A percentile compares a stretch with the other conserved stretches of the same genome.
phyloP scores from a whole-genome alignment of 192 early-diverging fungal species.

The Coemansia sp. region DNA sequence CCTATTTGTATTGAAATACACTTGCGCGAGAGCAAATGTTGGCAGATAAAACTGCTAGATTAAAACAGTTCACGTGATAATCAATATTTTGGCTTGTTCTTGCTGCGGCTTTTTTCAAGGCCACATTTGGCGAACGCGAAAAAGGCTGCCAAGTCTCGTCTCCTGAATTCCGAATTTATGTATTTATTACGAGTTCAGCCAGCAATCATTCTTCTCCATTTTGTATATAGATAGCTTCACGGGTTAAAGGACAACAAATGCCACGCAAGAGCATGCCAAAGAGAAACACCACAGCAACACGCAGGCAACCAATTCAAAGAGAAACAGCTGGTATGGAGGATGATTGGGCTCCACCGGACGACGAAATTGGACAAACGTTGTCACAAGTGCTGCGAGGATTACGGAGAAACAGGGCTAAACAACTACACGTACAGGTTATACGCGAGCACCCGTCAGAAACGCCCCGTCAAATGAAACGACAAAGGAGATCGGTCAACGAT shows the following conservation, averaged over 20 bases:
- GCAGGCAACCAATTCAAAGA: background rate
- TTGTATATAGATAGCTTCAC: constrained; percentile 3
- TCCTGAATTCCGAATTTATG: too few relatives aligned
- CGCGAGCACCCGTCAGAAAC: background rate
- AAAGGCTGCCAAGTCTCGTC: too few relatives aligned
- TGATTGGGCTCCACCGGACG: constrained; percentile 27
- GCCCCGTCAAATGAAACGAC: background rate
- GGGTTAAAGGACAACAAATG: background rate
- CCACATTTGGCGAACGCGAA: too few relatives aligned
- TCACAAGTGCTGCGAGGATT: constrained; percentile 18
- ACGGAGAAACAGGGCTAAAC: background rate
- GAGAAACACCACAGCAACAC: background rate
- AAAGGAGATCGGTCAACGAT: background rate
- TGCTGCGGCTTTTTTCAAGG: background rate
- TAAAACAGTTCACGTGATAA: too few relatives aligned
- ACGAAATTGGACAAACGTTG: constrained; percentile 23
- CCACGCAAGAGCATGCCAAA: constrained; percentile 2
- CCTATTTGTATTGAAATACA: too few relatives aligned
- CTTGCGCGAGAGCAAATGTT: too few relatives aligned
- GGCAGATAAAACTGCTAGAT: too few relatives aligned
- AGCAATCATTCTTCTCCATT: background rate
- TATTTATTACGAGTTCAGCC: too few relatives aligned
- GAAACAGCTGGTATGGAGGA: constrained; percentile 1
- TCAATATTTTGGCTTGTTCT: background rate
- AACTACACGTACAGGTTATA: background rate